A percentile compares a stretch with the other conserved stretches of the same genome.
Conservation (phyloP, 176 grass and related monocot species). For the Microstegium vimineum region DNA sequence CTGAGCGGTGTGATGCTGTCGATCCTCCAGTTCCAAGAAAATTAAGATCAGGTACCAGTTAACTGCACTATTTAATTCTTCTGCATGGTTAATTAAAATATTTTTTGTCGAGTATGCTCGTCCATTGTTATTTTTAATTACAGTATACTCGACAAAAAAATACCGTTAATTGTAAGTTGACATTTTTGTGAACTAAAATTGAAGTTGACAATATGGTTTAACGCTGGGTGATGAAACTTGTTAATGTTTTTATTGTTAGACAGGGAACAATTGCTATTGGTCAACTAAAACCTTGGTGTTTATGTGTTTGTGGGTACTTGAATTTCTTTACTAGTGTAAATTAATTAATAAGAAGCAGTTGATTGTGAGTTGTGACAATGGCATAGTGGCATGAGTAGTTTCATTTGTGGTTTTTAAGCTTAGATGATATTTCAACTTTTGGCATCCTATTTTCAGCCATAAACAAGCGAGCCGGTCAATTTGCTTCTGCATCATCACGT, state of each 20-base stretch:
- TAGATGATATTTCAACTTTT: background rate
- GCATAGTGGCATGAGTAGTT: background rate
- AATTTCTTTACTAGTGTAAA: background rate
- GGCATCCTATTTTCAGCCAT: constrained; percentile 47
- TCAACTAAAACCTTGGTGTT: background rate
- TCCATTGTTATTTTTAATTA: background rate
- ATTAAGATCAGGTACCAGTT: constrained; percentile 72
- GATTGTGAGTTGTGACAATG: background rate
- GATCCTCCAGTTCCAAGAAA: constrained; percentile 71
- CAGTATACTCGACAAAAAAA: no score
- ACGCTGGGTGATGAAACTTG: background rate
- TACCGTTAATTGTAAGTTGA: background rate
- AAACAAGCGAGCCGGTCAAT: constrained; percentile 27
- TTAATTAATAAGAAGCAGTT: background rate
- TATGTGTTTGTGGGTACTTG: background rate
- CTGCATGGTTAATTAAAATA: no score
- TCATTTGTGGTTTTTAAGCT: background rate
- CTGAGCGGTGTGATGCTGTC: constrained; percentile 38
- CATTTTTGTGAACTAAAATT: background rate
- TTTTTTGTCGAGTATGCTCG: no score
- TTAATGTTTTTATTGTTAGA: background rate
- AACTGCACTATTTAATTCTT: constrained; percentile 23
- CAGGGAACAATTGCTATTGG: background rate
- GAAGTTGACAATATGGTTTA: background rate
- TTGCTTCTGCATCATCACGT: constrained; percentile 13